Evolutionary conservation across 441 rosid species (phyloP).

Genomic region (Arabidopsis lyrata): DNA sequence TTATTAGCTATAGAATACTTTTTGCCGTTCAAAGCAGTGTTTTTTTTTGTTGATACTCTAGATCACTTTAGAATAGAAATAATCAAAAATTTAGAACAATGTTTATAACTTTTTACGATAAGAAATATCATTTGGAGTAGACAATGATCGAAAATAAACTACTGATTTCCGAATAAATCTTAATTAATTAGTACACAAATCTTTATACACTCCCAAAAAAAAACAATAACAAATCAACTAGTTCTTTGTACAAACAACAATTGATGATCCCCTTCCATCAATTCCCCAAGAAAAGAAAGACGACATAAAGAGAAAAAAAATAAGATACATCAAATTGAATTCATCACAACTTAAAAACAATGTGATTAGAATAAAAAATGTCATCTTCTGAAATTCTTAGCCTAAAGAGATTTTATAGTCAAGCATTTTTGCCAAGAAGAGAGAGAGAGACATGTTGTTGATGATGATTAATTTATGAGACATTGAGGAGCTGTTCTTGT

Average conservation of each 20-base stretch:
- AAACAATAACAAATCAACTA: slow-evolving; percentile 39
- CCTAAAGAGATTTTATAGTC: slow-evolving; percentile 43
- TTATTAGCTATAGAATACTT: background rate
- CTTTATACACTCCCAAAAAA: slow-evolving; percentile 29
- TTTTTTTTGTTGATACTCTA: background rate
- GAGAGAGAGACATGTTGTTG: slow-evolving; percentile 45
- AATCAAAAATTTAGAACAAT: background rate
- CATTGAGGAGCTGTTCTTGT: slow-evolving; percentile 66
- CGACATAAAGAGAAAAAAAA: slow-evolving; percentile 4
- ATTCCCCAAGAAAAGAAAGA: slow-evolving; percentile 7
- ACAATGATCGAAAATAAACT: background rate
- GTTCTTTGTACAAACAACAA: slow-evolving; percentile 43
- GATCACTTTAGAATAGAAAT: background rate
- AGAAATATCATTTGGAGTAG: background rate
- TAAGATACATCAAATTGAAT: slow-evolving; percentile 37
- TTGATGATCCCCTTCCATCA: slow-evolving; percentile 23
- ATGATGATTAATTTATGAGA: slow-evolving; percentile 24
- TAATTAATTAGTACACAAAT: slow-evolving; percentile 38
- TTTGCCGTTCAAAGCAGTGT: background rate
- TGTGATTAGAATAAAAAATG: slow-evolving; percentile 32
- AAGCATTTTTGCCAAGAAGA: slow-evolving; percentile 27
- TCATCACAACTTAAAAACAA: slow-evolving; percentile 41
- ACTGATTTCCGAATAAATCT: slow-evolving; percentile 6
- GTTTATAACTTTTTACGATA: background rate
- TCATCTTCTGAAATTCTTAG: slow-evolving; percentile 24